Evolutionary conservation across 1,284 basidiomycete genomes (phyloP), one percentile per base, ranked within the genome.

Genomic region (Omphalotus olearius): DNA sequence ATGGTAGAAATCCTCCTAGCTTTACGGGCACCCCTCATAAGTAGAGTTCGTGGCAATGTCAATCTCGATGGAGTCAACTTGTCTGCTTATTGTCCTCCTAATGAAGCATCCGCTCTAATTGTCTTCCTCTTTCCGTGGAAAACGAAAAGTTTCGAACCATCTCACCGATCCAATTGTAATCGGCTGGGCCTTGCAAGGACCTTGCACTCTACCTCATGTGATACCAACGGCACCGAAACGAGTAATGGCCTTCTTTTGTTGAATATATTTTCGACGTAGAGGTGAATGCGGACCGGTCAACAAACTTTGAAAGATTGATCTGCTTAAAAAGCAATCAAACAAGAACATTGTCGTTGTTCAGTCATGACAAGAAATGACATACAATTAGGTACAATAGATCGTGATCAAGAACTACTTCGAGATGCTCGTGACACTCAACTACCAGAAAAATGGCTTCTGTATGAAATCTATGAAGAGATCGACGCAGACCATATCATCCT

Each of bases 401-500:
- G 30, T 33, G 30, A 33, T 10, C 30, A 33, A 13, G 30, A 33
- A 33, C 30, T 33, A 33, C 30, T 7, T 33, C 30, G 13, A 33
- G 23, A 13, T 45, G 14, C 36, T 26, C 35, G 43, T 16, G 30
- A 39, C 57, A 67, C 64, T 58, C 23, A 7, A 61, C 16, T 61
- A 43, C 30, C 41, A 53, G 44, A 58, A 60, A 59, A 75, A 76
- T n/a, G 69, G 70, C 7, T 61, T 58, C 59, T 68, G 75, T 70
- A 76, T 79, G 62, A 91, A 91, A 67, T 91, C 82, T 48, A 95
- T 83, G 53, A 72, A 73, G 51, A 98, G 72, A 59, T 93, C 73
- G 57, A 95, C 70, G 70, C 95, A 98, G 39, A 91, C 61, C 74
- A 97, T 68, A 55, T 87, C 80, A 0, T 88, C 83, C 1, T 94